Evolutionary conservation across 306 rosid species (phyloP).

Genomic region (Cicer chorassanicum): DNA sequence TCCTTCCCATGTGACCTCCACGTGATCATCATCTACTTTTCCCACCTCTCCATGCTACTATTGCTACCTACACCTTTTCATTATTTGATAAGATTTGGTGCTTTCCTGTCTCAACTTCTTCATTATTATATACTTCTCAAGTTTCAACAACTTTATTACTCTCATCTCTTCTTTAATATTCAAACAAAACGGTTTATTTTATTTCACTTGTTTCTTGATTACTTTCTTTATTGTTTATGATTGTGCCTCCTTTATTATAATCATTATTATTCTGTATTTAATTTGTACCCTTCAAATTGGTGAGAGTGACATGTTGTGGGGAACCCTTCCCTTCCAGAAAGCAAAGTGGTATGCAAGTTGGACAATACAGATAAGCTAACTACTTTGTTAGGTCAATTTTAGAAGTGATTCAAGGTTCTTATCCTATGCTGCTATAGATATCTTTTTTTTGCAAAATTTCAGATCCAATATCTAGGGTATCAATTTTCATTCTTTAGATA

Average conservation of each 20-base stretch:
- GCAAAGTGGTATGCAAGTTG: slow-evolving; percentile 45
- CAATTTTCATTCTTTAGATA: slow-evolving; percentile 30
- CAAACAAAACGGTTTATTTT: no score
- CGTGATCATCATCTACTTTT: slow-evolving; percentile 44
- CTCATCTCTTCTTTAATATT: no score
- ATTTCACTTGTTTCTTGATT: no score
- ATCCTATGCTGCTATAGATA: slow-evolving; percentile 37
- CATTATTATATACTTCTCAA: no score
- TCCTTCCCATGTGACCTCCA: slow-evolving; percentile 35
- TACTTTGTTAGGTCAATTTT: slow-evolving; percentile 27
- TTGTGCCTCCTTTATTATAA: slow-evolving; percentile 33
- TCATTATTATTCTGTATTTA: slow-evolving; percentile 8
- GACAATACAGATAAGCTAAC: slow-evolving; percentile 40
- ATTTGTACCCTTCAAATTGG: slow-evolving; percentile 28
- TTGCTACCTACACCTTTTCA: neutral
- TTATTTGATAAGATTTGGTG: slow-evolving; percentile 41
- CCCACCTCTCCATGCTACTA: slow-evolving; percentile 18
- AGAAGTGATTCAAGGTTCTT: slow-evolving; percentile 41
- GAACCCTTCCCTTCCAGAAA: slow-evolving; percentile 14
- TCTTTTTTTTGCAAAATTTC: slow-evolving; percentile 14
- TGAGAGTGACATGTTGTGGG: slow-evolving; percentile 14
- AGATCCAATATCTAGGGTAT: slow-evolving; percentile 46
- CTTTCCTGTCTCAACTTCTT: slow-evolving; percentile 20
- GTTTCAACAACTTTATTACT: no score
- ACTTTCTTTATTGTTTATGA: slow-evolving; percentile 21